Conservation (phyloP, 2,329 filamentous ascomycete species). For the Rhexocercosporidium sp. region DNA sequence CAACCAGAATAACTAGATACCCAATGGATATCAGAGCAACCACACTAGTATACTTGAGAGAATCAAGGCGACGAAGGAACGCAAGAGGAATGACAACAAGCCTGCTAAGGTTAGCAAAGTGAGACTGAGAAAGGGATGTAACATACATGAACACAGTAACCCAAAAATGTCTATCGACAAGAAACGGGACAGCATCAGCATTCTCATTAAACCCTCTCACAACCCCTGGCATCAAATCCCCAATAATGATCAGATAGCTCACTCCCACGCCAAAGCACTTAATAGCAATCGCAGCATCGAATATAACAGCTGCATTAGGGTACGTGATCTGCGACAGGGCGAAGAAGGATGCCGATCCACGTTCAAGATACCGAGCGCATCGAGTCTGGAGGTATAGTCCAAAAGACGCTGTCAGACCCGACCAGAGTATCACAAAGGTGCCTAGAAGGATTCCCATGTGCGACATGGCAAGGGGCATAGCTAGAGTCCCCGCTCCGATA, state of each 20-base stretch:
- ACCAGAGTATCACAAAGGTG: constrained; percentile 86
- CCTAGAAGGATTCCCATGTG: constrained; percentile 94
- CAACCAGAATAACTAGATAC: constrained; percentile 89
- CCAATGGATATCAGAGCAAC: constrained; percentile 91
- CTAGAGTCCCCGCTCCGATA: constrained; percentile 90
- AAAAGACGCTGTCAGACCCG: constrained; percentile 85
- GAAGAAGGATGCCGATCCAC: constrained; percentile 89
- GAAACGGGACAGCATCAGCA: constrained; percentile 69
- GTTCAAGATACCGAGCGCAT: constrained; percentile 91
- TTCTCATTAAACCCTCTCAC: constrained; percentile 76
- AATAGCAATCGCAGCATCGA: constrained; percentile 93
- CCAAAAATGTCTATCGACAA: constrained; percentile 95
- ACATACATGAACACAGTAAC: constrained; percentile 95
- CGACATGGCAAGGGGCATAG: constrained; percentile 90
- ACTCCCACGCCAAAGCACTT: constrained; percentile 98
- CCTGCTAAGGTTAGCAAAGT: constrained; percentile 50
- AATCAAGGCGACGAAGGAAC: constrained; percentile 89
- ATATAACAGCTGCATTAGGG: constrained; percentile 92
- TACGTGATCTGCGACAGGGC: constrained; percentile 97
- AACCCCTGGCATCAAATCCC: constrained; percentile 96
- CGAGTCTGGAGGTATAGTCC: constrained; percentile 93
- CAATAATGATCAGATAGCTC: constrained; percentile 98
- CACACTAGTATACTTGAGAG: constrained; percentile 95
- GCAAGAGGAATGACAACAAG: constrained; percentile 92
- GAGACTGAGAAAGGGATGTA: neutral